Evolutionary conservation across 495 filamentous ascomycete genomes (phyloP).

Genomic region (Penicillium cataractarum): DNA sequence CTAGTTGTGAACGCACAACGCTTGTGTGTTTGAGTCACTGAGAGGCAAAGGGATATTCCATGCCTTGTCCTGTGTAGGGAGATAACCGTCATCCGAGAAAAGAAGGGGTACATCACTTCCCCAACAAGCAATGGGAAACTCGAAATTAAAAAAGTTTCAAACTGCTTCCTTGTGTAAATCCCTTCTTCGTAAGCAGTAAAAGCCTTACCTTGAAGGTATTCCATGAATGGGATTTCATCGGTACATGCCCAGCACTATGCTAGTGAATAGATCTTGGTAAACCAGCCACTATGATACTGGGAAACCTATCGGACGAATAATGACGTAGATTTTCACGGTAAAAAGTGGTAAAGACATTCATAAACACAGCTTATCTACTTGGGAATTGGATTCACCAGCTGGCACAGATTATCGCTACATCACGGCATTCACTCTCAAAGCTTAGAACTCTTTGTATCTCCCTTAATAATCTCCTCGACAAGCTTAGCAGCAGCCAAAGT

Average conservation of each 20-base stretch:
- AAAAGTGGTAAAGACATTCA: too few relatives aligned
- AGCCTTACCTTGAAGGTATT: too few relatives aligned
- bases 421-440: conserved; percentile 5
- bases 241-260: background rate
- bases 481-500: conserved; percentile 41
- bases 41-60: background rate
- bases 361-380: too few relatives aligned
- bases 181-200: too few relatives aligned
- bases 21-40: background rate
- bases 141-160: background rate
- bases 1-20: background rate
- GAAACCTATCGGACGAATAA: too few relatives aligned
- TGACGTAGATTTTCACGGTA: too few relatives aligned
- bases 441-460: conserved; percentile 8
- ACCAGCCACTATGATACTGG: background rate
- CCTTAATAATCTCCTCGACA: conserved; percentile 33
- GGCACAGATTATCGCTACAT: background rate
- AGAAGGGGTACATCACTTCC: background rate
- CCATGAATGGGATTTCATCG: background rate
- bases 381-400: background rate
- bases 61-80: background rate
- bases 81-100: background rate
- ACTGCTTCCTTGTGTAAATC: background rate
- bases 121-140: background rate
- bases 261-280: background rate